Conservation (phyloP, 129 eudicot species). For the Oenanthe sinensis region DNA sequence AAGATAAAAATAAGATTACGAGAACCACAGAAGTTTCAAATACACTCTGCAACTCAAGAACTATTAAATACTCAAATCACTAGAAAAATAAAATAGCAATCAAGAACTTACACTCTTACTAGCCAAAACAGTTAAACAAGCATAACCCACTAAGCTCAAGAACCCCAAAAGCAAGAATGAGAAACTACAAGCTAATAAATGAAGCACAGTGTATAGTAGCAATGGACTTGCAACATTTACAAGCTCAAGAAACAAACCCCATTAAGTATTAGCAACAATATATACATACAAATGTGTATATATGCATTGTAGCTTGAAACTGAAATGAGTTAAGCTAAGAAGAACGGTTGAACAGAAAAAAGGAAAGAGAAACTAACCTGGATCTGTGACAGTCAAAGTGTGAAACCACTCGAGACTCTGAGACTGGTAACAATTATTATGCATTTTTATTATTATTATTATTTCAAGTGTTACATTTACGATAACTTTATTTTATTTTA, state of each 20-base stretch:
- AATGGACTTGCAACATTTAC: not conserved
- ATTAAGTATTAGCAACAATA: not conserved
- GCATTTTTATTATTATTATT: not conserved
- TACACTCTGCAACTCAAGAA: not conserved
- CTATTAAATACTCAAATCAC: not conserved
- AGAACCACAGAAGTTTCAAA: not conserved
- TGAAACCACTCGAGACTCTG: not conserved
- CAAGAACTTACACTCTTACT: not conserved
- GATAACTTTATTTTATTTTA: not conserved
- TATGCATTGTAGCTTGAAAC: not conserved
- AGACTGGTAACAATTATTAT: not conserved
- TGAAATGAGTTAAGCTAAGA: not conserved
- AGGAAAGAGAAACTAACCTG: not conserved
- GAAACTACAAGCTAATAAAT: no score
- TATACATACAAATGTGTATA: not conserved
- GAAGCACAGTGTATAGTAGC: not conserved
- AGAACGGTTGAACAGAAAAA: not conserved
- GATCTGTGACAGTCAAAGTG: not conserved
- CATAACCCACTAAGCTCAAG: not conserved
- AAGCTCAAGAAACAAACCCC: not conserved
- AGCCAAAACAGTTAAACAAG: not conserved
- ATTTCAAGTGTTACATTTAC: not conserved
- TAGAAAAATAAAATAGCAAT: not conserved
- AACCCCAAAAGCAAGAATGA: not conserved
- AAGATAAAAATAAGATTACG: not conserved